Base-by-base conservation (phyloP, 1,284 basidiomycete genomes). In the Ganoderma meredithae region DNA sequence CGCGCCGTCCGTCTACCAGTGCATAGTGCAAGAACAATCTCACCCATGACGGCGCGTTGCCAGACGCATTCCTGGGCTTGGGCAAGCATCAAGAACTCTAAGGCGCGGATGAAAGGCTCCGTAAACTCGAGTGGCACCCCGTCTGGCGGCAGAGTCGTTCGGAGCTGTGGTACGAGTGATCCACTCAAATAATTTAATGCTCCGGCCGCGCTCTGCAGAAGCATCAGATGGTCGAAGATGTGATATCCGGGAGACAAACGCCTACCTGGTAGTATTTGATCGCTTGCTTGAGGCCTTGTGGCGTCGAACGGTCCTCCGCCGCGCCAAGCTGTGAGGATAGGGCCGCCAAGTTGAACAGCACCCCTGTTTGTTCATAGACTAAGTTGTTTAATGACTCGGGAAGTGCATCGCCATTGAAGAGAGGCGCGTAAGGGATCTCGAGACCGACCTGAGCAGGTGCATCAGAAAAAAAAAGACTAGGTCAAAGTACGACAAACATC, bases 31-130 rank as follows among this genome's bases (percentile, higher is more conserved):
- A 63, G 36, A 58, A 25, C 31, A 31, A 47, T 76, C 79, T 76
- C 76, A 95, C 95, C 93, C 70, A 95, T 81, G 71, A 94, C 92
- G 7, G 96, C 97, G 73, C 93, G 90, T 78, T 98, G 96, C 97
- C 97, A 99, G 64, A 92, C 95, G 76, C 96, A 98, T 82, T 99
- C 97, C 76, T 99, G 97, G 0, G 96, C 97, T 81, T 99, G 96
- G 0, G 96, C 96, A 1, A 98, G 85, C 88, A 96, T 94, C 65
- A 98, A 85, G 71, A 83, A 87, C 74, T 94, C 88, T 27, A 99
- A 77, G 27, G 89, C 85, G 55, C 83, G 84, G 27, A 96, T 76
- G 72, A 92, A 90, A 0, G 86, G 77, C 44, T 83, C 80, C 0
- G 89, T 87, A 60, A 97, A 84, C 79, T 97, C 94, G 31, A 84